These are phyloP conservation scores for Aspergillus ruber DNA, from an alignment of 2,329 filamentous ascomycete species.

Conservation along the genomic window DNA sequence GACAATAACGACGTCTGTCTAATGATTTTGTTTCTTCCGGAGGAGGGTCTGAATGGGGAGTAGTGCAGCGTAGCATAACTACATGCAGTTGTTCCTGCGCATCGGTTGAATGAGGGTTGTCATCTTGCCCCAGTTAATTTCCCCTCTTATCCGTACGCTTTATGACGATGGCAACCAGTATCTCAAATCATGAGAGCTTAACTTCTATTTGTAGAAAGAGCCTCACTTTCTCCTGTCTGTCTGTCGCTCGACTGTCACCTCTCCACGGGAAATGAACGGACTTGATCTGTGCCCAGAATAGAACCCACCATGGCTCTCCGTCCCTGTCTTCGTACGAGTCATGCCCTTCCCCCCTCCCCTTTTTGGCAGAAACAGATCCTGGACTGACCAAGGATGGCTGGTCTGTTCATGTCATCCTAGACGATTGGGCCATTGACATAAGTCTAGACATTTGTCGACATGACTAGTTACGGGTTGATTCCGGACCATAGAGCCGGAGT, in stretches of 20 bases:
- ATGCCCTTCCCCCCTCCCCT: not conserved
- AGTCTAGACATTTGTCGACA: no score
- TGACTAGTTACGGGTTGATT: no score
- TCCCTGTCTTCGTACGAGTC: not conserved
- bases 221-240: not conserved
- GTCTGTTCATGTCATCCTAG: not conserved
- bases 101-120: not conserved
- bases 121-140: not conserved
- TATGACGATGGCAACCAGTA: not conserved
- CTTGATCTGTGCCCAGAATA: not conserved
- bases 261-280: not conserved
- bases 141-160: not conserved
- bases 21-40: not conserved
- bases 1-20: not conserved
- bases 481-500: no score
- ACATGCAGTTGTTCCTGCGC: not conserved
- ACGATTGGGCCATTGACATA: no score
- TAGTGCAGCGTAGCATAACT: no score
- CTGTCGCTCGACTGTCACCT: not conserved
- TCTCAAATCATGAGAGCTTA: not conserved
- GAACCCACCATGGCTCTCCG: not conserved
- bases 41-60: not conserved
- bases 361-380: not conserved
- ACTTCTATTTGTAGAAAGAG: not conserved
- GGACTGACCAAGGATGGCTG: not conserved